Conservation (phyloP, 768 basidiomycete species). For the Russula foetens region DNA sequence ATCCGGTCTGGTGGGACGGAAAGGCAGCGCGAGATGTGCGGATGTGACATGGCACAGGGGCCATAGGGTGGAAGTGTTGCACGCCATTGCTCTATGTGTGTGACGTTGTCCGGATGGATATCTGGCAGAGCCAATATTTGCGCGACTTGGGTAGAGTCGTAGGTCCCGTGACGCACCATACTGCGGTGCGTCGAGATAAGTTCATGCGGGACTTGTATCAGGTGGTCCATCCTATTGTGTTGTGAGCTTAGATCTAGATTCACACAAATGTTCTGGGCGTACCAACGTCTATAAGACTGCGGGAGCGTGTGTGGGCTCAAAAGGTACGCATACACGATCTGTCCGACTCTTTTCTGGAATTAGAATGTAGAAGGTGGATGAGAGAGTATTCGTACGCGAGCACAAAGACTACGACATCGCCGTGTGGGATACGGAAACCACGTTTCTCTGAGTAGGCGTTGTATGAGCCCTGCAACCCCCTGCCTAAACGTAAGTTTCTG, state of each 20-base stretch:
- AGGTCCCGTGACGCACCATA: conserved; percentile 48
- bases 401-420: conserved; percentile 75
- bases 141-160: conserved; percentile 52
- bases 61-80: conserved; percentile 37
- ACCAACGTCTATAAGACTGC: conserved; percentile 71
- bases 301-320: conserved; percentile 79
- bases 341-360: conserved; percentile 49
- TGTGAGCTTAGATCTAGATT: background rate
- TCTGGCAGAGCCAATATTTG: conserved; percentile 41
- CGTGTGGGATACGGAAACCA: conserved; percentile 69
- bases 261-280: conserved; percentile 18
- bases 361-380: background rate
- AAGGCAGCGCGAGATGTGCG: conserved; percentile 53
- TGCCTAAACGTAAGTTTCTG: conserved; percentile 24
- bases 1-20: conserved; percentile 62
- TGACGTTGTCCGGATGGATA: conserved; percentile 43
- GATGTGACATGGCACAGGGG: conserved; percentile 74
- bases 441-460: conserved; percentile 66
- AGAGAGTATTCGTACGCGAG: conserved; percentile 43
- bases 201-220: conserved; percentile 53
- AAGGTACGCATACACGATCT: conserved; percentile 78
- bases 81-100: conserved; percentile 36
- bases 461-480: conserved; percentile 86
- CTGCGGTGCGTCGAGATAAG: conserved; percentile 53
- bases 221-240: conserved; percentile 28